Evolutionary conservation across 805 yeast species (phyloP).

Genomic region (Kluyveromyces wickerhamii): DNA sequence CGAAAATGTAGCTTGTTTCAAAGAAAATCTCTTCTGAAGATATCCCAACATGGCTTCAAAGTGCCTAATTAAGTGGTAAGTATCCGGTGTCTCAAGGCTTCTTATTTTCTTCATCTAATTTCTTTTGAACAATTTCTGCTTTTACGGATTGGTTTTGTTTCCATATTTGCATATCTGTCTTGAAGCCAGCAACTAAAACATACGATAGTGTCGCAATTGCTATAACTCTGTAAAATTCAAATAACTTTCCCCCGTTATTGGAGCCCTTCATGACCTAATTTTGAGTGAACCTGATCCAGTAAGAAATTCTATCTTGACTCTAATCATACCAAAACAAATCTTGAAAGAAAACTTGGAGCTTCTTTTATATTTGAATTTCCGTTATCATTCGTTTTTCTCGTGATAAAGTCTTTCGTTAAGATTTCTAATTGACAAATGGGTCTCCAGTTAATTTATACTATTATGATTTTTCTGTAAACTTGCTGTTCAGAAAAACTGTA

Average conservation of each 20-base stretch:
- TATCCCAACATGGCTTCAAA: no score
- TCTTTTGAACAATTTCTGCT: not conserved
- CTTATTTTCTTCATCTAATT: not conserved
- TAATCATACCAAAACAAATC: not conserved
- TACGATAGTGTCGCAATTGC: conserved; percentile 2
- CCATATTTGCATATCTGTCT: not conserved
- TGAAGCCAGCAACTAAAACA: conserved; percentile 1
- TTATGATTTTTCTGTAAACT: no score
- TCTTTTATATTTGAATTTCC: not conserved
- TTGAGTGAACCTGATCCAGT: not conserved
- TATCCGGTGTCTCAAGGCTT: not conserved
- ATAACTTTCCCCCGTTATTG: conserved; percentile 1
- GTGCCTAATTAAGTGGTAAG: not conserved
- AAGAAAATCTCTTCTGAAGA: no score
- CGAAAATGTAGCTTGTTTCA: no score
- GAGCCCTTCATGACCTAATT: not conserved
- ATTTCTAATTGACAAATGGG: no score
- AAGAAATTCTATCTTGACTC: not conserved
- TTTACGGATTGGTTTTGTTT: conserved; percentile 1
- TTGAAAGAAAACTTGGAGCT: not conserved
- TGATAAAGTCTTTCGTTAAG: no score
- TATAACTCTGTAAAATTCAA: not conserved
- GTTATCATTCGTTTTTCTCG: not conserved
- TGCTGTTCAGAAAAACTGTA: not conserved
- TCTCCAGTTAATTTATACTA: no score